Conservation (phyloP, 75 land plant genomes). For the Picea glauca region DNA sequence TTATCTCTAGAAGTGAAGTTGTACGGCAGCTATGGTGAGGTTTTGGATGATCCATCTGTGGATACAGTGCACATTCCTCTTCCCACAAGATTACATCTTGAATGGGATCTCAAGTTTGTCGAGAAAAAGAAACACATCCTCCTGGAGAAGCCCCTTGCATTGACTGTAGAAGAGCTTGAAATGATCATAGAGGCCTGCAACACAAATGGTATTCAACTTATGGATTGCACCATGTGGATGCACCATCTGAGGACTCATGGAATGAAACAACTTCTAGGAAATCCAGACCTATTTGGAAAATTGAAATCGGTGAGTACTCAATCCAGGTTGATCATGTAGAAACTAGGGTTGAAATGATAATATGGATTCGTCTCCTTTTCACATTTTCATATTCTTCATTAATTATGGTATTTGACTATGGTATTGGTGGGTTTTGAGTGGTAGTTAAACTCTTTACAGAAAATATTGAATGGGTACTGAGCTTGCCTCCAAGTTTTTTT, state of each 20-base stretch:
- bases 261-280: conserved; percentile 49
- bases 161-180: conserved; percentile 50
- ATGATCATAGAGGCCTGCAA: conserved; percentile 41
- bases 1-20: conserved; percentile 8
- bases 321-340: not conserved
- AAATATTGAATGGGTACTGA: too few relatives aligned
- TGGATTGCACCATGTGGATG: conserved; percentile 91
- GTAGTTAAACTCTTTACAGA: too few relatives aligned
- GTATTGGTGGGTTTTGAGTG: too few relatives aligned
- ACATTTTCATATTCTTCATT: too few relatives aligned
- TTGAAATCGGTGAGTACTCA: conserved; percentile 34
- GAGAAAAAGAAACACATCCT: conserved; percentile 70
- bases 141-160: conserved; percentile 77
- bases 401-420: too few relatives aligned
- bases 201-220: conserved; percentile 53
- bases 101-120: conserved; percentile 64
- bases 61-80: conserved; percentile 85
- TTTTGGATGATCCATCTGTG: conserved; percentile 47
- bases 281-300: conserved; percentile 38
- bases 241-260: conserved; percentile 72
- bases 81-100: conserved; percentile 58
- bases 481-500: too few relatives aligned
- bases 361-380: too few relatives aligned
- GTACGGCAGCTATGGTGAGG: conserved; percentile 32
- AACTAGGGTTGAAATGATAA: not conserved